Conservation (phyloP, 306 rosid species). For the Rosa multiflora region DNA sequence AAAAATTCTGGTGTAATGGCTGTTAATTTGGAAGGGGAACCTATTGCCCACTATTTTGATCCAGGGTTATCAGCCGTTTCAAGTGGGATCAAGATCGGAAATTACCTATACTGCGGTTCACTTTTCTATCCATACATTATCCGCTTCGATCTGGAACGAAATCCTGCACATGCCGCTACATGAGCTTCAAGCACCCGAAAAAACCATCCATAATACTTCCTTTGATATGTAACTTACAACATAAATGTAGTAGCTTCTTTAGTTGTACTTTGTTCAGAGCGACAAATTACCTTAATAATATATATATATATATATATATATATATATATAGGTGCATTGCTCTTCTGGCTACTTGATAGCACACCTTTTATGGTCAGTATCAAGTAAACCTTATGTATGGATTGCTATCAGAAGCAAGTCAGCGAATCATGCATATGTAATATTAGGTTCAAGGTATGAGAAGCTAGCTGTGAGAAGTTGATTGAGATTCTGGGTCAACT, state of each 20-base stretch:
- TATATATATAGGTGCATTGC: too few relatives aligned
- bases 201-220: background rate
- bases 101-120: constrained; percentile 61
- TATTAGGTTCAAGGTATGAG: too few relatives aligned
- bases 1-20: constrained; percentile 55
- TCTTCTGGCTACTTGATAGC: too few relatives aligned
- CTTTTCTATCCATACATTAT: constrained; percentile 33
- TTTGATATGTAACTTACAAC: background rate
- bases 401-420: too few relatives aligned
- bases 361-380: too few relatives aligned
- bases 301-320: background rate
- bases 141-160: constrained; percentile 43
- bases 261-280: background rate
- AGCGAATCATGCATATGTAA: too few relatives aligned
- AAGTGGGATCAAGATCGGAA: constrained; percentile 57
- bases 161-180: constrained; percentile 44
- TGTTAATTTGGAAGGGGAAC: constrained; percentile 62
- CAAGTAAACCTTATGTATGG: too few relatives aligned
- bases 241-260: background rate
- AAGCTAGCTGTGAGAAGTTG: too few relatives aligned
- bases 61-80: constrained; percentile 33
- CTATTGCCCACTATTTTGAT: constrained; percentile 47
- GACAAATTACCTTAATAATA: background rate
- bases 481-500: too few relatives aligned
- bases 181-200: constrained; percentile 14